Evolutionary conservation across 139 green algal species (phyloP).

Genomic region (Chlamydomonas sphaeroides): DNA sequence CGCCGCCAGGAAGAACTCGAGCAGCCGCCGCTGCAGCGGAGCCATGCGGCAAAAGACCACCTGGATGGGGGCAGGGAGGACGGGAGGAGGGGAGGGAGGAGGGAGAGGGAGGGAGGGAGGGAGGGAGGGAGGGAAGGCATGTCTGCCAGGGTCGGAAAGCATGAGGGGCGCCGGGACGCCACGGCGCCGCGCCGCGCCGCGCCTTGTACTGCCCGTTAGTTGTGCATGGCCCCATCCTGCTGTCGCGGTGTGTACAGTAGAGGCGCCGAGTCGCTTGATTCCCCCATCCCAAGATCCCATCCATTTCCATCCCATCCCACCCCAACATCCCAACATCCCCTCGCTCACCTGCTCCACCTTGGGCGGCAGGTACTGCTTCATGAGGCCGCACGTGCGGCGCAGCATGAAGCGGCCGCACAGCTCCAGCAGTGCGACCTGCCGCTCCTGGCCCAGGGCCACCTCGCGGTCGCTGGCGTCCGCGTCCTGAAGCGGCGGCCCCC

Average conservation of each 20-base stretch:
- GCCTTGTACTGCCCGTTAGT: no score
- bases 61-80: constrained; percentile 44
- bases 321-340: no score
- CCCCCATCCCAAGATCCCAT: no score
- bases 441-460: constrained; percentile 63
- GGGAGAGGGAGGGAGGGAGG: background rate
- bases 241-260: no score
- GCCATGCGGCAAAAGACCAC: constrained; percentile 96
- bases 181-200: no score
- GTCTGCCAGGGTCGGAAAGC: no score
- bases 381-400: constrained; percentile 89
- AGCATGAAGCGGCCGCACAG: constrained; percentile 96
- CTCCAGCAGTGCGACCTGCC: constrained; percentile 76
- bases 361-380: constrained; percentile 92
- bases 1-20: constrained; percentile 86
- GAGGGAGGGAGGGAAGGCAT: no score
- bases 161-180: no score
- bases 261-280: no score
- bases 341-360: constrained; percentile 81
- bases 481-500: no score
- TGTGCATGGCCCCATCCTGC: no score
- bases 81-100: background rate
- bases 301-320: no score
- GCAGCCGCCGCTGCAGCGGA: constrained; percentile 83
- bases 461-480: constrained; percentile 83